These are phyloP conservation scores for Camellia japonica DNA, from an alignment of 148 eudicot species.

Conservation along the genomic window DNA sequence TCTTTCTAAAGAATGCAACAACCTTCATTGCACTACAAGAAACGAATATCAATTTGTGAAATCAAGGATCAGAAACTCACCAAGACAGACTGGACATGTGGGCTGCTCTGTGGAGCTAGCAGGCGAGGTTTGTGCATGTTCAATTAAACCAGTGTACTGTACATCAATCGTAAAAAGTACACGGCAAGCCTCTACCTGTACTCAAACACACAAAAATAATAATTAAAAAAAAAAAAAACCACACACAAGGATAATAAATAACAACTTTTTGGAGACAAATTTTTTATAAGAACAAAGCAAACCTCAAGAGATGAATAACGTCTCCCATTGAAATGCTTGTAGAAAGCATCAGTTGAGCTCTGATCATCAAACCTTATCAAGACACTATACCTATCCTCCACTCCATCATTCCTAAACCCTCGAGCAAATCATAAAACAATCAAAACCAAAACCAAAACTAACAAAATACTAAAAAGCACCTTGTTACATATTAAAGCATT, in stretches of 20 bases:
- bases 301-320: conserved; percentile 92
- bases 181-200: conserved; percentile 73
- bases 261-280: background rate
- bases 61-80: conserved; percentile 32
- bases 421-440: conserved; percentile 14
- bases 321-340: conserved; percentile 75
- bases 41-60: background rate
- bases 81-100: conserved; percentile 89
- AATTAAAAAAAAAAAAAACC: background rate
- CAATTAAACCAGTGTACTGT: conserved; percentile 87
- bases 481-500: background rate
- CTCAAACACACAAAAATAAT: conserved; percentile 12
- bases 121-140: conserved; percentile 59
- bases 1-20: background rate
- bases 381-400: conserved; percentile 76
- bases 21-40: background rate
- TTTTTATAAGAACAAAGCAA: conserved; percentile 19
- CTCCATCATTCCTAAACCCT: conserved; percentile 66
- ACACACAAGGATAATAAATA: background rate
- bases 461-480: conserved; percentile 7
- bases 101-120: conserved; percentile 76
- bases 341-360: conserved; percentile 69
- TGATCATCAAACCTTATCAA: conserved; percentile 78
- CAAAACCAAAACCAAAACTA: background rate
- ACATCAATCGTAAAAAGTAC: conserved; percentile 76